Conservation (phyloP, 192 early-diverging fungal genomes). For the Podila horticola region DNA sequence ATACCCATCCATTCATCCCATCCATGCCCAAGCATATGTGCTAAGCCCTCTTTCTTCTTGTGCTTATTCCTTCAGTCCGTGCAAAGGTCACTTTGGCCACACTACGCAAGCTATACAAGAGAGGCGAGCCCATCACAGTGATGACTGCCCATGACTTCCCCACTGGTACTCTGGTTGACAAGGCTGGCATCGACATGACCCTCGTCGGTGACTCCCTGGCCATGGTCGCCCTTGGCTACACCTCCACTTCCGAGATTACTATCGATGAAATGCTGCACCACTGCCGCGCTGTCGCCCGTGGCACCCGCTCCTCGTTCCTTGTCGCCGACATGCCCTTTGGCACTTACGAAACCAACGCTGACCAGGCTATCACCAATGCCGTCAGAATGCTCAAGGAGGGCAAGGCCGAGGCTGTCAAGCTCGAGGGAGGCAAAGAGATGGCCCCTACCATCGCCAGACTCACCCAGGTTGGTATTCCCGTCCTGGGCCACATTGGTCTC, state of each 20-base stretch:
- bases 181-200: slow-evolving; percentile 84
- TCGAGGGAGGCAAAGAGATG: slow-evolving; percentile 94
- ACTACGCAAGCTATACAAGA: slow-evolving; percentile 76
- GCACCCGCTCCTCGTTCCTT: slow-evolving; percentile 79
- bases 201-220: slow-evolving; percentile 97
- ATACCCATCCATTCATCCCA: not conserved
- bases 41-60: not conserved
- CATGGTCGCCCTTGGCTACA: slow-evolving; percentile 95
- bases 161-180: slow-evolving; percentile 83
- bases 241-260: slow-evolving; percentile 86
- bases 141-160: slow-evolving; percentile 99
- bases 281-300: slow-evolving; percentile 87
- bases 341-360: slow-evolving; percentile 83
- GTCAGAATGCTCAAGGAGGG: slow-evolving; percentile 92
- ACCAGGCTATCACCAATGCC: slow-evolving; percentile 79
- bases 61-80: slow-evolving; percentile 45
- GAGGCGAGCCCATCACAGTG: slow-evolving; percentile 84
- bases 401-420: slow-evolving; percentile 92
- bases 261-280: slow-evolving; percentile 99
- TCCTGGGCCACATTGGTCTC: slow-evolving; percentile 94
- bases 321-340: slow-evolving; percentile 95
- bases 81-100: slow-evolving; percentile 90
- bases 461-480: slow-evolving; percentile 90
- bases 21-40: not conserved
- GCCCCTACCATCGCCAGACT: slow-evolving; percentile 80